Evolutionary conservation across 768 basidiomycete genomes (phyloP), one percentile per base, ranked within the genome.

Genomic region (Coprinellus micaceus): DNA sequence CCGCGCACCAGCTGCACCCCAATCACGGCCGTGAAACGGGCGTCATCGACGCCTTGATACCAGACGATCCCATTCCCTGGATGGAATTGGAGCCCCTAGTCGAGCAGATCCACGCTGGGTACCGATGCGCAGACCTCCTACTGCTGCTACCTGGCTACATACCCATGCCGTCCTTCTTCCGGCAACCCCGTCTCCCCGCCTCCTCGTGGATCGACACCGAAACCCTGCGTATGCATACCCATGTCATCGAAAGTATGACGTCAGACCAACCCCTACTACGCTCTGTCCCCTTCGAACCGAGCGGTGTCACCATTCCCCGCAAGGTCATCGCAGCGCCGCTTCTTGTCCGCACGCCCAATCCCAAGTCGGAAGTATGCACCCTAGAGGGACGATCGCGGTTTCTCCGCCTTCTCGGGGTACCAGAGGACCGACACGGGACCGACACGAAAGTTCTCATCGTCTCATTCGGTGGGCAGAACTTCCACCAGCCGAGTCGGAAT

Each of bases 381-480:
- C 60, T 67, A 0, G 66, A 71, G 50, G 86, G 85, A 13, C 79
- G 88, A n/a, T 63, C 74, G 11, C 65, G 64, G 5, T 67, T 91
- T n/a, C 77, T 91, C 3, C 59, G 66, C 1, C 77, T 77, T 1
- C 76, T 89, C 41, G 88, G 86, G 21, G 70, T 92, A 0, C 86
- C 88, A 0, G 49, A 53, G 11, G 61, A 79, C 17, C 66, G 77
- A 5, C 81, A 84, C 33, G 75, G 84, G 56, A 68, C 75, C 0
- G 57, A 60, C 4, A 68, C 60, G 2, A 86, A 82, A 63, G 80
- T 92, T 40, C 76, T 91, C 25, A 72, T 91, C 25, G 87, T 92
- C 6, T 91, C 89, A 1, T 92, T 92, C 63, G 89, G 89, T 15
- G 89, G 89, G 0, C 89, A 92, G 62, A 72, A 84, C 7, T 85